A percentile compares a stretch with the other conserved stretches of the same genome.
Conservation (phyloP, 495 filamentous ascomycete genomes). For the Trichoderma virens region DNA sequence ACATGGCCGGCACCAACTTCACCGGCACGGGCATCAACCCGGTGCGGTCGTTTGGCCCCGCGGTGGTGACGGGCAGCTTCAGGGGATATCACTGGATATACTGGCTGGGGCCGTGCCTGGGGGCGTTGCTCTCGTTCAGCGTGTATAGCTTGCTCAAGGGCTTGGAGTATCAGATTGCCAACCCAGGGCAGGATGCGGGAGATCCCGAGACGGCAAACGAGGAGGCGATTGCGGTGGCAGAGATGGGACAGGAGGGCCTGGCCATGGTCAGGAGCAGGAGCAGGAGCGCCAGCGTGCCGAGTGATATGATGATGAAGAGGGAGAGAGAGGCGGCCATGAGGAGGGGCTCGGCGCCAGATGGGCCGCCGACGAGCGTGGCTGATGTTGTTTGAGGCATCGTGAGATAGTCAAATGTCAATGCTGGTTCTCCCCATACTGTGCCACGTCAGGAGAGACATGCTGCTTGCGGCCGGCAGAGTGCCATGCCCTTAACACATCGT, state of each 20-base stretch:
- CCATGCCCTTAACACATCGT: too few species aligned
- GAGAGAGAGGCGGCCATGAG: neutral
- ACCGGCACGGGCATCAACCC: constrained; percentile 56
- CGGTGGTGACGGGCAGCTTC: constrained; percentile 52
- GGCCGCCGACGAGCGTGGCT: neutral
- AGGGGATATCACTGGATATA: constrained; percentile 66
- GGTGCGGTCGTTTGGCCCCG: constrained; percentile 49
- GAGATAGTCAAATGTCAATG: neutral
- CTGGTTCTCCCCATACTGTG: too few species aligned
- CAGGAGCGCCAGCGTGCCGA: neutral
- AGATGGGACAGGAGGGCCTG: neutral
- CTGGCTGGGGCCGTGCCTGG: constrained; percentile 50
- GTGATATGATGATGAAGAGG: neutral
- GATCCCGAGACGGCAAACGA: constrained; percentile 12
- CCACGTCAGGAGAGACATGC: too few species aligned
- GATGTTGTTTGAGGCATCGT: neutral
- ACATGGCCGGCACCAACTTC: constrained; percentile 54
- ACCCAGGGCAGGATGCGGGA: constrained; percentile 37
- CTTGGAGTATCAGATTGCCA: constrained; percentile 69
- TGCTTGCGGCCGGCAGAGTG: too few species aligned
- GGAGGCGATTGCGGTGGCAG: neutral
- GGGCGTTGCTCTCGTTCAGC: constrained; percentile 53
- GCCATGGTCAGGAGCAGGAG: constrained; percentile 1
- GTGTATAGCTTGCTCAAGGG: constrained; percentile 62
- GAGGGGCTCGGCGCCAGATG: neutral